Percentiles rank a stretch among this genome's conserved stretches.
phyloP scores from a whole-genome alignment of 2,329 filamentous ascomycete genomes.

The Penicillium brevicompactum region DNA sequence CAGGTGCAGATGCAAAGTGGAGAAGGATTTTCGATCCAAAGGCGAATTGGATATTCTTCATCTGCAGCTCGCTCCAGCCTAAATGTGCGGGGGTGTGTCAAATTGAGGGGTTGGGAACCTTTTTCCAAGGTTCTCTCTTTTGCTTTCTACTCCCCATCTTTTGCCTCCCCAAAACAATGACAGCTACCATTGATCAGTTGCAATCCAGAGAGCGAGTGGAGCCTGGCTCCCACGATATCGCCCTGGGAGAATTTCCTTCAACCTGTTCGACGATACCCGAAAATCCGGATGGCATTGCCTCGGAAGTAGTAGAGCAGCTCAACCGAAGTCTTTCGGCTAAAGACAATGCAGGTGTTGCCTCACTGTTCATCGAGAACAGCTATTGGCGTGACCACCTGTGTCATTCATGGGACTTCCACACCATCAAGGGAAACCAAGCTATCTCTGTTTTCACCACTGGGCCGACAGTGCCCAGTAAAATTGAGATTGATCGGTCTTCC shows the following conservation, averaged over 20 bases:
- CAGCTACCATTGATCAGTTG: not conserved
- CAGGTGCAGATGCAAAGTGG: no score
- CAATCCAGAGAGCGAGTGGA: slow-evolving; percentile 48
- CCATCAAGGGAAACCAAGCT: slow-evolving; percentile 50
- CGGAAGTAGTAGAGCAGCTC: slow-evolving; percentile 39
- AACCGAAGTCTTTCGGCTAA: slow-evolving; percentile 41
- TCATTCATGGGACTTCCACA: slow-evolving; percentile 59
- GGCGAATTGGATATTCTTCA: no score
- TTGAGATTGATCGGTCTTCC: slow-evolving; percentile 53
- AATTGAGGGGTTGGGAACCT: no score
- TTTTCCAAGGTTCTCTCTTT: no score
- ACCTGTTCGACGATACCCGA: slow-evolving; percentile 35
- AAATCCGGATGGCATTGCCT: slow-evolving; percentile 43
- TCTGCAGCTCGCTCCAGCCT: no score
- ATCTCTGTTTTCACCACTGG: slow-evolving; percentile 41
- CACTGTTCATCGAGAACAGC: slow-evolving; percentile 53
- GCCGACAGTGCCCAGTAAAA: slow-evolving; percentile 45
- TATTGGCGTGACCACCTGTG: slow-evolving; percentile 64
- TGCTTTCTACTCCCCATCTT: no score
- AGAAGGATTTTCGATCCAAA: no score
- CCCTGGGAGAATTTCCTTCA: slow-evolving; percentile 46
- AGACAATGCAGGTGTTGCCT: slow-evolving; percentile 37
- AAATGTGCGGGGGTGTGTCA: not conserved
- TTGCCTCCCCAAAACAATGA: not conserved
- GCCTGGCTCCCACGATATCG: slow-evolving; percentile 59